These are phyloP conservation scores for Fusarium beomiforme DNA, from an alignment of 2,329 filamentous ascomycete genomes.

Conservation along the genomic window DNA sequence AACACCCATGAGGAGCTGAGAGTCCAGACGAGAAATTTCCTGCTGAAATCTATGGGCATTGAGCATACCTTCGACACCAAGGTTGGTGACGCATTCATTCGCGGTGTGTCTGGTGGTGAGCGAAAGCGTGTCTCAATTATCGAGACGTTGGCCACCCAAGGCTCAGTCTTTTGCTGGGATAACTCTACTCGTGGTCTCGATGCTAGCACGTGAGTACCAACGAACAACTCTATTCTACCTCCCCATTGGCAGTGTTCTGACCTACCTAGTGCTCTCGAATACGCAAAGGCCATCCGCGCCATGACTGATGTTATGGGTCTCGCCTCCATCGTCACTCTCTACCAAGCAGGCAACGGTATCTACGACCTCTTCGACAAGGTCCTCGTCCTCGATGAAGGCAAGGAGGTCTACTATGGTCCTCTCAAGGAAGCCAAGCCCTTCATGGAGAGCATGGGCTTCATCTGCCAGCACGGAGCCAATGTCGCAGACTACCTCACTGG, in stretches of 20 bases:
- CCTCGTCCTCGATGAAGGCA: slow-evolving; percentile 72
- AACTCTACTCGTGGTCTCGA: slow-evolving; percentile 74
- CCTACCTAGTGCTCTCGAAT: slow-evolving; percentile 62
- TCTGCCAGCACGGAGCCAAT: slow-evolving; percentile 70
- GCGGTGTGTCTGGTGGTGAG: slow-evolving; percentile 75
- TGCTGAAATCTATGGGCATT: slow-evolving; percentile 67
- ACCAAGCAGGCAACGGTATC: slow-evolving; percentile 76
- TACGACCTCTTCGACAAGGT: slow-evolving; percentile 78
- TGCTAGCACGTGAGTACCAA: slow-evolving; percentile 61
- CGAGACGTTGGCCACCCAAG: slow-evolving; percentile 68
- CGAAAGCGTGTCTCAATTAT: slow-evolving; percentile 76
- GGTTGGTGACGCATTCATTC: slow-evolving; percentile 72
- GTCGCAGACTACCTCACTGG: slow-evolving; percentile 73
- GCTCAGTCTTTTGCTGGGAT: slow-evolving; percentile 72
- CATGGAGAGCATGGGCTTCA: slow-evolving; percentile 72
- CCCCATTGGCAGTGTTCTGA: too few species aligned
- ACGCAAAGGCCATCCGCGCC: slow-evolving; percentile 67
- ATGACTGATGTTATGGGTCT: slow-evolving; percentile 71
- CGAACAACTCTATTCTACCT: neutral
- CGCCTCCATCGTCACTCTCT: slow-evolving; percentile 70
- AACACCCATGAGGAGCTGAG: slow-evolving; percentile 57
- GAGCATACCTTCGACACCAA: slow-evolving; percentile 71
- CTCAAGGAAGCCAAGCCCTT: slow-evolving; percentile 67
- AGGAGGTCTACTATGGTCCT: slow-evolving; percentile 73
- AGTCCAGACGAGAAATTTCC: slow-evolving; percentile 59